Percentiles rank a stretch among this genome's conserved stretches.
These are phyloP conservation scores for Shiraia sp. DNA, from an alignment of 2,329 filamentous ascomycete species.

Conservation along the genomic window DNA sequence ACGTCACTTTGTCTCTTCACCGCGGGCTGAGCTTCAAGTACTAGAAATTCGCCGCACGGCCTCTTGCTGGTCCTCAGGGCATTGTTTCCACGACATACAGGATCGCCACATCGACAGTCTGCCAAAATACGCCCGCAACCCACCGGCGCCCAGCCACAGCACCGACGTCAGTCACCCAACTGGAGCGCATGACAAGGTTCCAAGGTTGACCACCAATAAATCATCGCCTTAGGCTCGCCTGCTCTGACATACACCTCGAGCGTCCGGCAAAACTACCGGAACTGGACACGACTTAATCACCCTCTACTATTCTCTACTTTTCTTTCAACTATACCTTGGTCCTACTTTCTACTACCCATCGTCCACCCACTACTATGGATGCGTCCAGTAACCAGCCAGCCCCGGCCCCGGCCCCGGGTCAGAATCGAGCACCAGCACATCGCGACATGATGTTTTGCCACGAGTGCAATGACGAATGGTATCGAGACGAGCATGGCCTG, in stretches of 20 bases:
- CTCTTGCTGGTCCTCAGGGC: no score
- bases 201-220: slow-evolving; percentile 5
- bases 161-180: slow-evolving; percentile 13
- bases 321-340: slow-evolving; percentile 7
- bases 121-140: slow-evolving; percentile 5
- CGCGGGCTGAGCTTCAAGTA: slow-evolving; percentile 1
- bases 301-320: slow-evolving; percentile 7
- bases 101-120: no score
- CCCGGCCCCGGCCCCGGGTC: slow-evolving; percentile 18
- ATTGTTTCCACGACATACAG: no score
- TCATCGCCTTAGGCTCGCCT: slow-evolving; percentile 11
- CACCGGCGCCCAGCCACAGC: slow-evolving; percentile 21
- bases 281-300: no score
- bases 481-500: slow-evolving; percentile 68
- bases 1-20: slow-evolving; percentile 30
- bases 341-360: slow-evolving; percentile 2
- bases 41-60: background rate
- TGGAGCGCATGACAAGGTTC: slow-evolving; percentile 30
- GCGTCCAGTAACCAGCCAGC: slow-evolving; percentile 20
- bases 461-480: slow-evolving; percentile 80
- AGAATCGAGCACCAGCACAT: slow-evolving; percentile 25
- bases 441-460: slow-evolving; percentile 85
- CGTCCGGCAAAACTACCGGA: slow-evolving; percentile 3
- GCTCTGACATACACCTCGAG: slow-evolving; percentile 20
- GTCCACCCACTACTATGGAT: slow-evolving; percentile 25